Evolutionary conservation across 129 eudicot species (phyloP).

Genomic region (Logfia minima): DNA sequence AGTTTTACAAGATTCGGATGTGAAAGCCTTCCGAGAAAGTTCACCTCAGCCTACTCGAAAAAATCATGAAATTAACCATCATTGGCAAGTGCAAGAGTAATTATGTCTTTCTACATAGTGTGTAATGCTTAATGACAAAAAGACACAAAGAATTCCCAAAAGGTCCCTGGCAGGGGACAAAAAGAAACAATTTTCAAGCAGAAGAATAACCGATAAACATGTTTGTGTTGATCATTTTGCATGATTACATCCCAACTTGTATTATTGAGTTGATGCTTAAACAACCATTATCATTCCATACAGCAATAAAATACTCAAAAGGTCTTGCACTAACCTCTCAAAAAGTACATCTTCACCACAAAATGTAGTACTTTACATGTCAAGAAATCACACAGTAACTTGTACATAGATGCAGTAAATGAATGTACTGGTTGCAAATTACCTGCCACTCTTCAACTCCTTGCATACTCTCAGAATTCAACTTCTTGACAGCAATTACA

Average conservation of each 20-base stretch:
- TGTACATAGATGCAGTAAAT: conserved; percentile 16
- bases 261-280: conserved; percentile 29
- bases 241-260: conserved; percentile 4
- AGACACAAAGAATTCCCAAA: neutral
- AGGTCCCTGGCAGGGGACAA: conserved; percentile 12
- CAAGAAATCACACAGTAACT: conserved; percentile 14
- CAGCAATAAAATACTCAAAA: conserved; percentile 27
- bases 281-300: conserved; percentile 17
- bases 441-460: conserved; percentile 98
- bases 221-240: conserved; percentile 18
- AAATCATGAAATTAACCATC: neutral
- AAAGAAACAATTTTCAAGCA: conserved; percentile 4
- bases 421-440: neutral
- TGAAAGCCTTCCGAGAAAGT: conserved; percentile 79
- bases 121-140: no score
- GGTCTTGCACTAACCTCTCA: conserved; percentile 24
- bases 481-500: conserved; percentile 79
- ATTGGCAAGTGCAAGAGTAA: neutral
- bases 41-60: conserved; percentile 70
- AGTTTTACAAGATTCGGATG: conserved; percentile 88
- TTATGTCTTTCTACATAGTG: neutral
- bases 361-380: neutral
- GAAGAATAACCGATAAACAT: conserved; percentile 3
- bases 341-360: conserved; percentile 12
- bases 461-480: conserved; percentile 79